Conservation (phyloP, 2,329 filamentous ascomycete species). For the Thielaviopsis musarum region DNA sequence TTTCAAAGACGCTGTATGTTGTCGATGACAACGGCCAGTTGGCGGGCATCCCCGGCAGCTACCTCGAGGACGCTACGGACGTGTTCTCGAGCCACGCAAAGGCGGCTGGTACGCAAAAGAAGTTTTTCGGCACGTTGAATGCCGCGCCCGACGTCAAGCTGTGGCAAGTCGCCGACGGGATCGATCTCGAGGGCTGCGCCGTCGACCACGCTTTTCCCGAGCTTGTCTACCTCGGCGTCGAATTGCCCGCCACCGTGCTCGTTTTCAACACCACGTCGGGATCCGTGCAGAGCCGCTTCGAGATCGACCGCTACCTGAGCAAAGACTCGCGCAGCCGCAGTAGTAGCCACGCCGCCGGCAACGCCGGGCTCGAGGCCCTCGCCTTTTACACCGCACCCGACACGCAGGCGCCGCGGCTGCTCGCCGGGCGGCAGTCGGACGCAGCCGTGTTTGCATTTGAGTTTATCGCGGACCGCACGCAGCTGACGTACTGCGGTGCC, state of each 20-base stretch:
- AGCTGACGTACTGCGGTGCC: neutral
- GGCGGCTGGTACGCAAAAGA: neutral
- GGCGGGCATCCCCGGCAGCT: neutral
- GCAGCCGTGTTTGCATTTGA: constrained; percentile 1
- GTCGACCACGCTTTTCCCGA: neutral
- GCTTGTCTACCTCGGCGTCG: neutral
- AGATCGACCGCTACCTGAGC: neutral
- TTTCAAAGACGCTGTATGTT: neutral
- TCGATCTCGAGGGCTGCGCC: neutral
- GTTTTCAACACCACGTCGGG: neutral
- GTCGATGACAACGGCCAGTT: neutral
- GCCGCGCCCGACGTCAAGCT: neutral
- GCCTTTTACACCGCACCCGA: neutral
- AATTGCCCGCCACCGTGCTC: neutral
- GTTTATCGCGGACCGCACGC: neutral
- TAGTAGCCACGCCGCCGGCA: neutral
- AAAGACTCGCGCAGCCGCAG: neutral
- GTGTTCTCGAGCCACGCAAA: neutral
- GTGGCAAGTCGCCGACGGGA: neutral
- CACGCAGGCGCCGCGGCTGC: neutral
- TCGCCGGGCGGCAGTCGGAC: constrained; percentile 1
- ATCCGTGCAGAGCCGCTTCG: neutral
- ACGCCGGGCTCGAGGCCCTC: neutral
- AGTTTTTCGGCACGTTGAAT: too few species aligned
- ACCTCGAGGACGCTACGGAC: neutral